Percentiles rank a stretch among this genome's conserved stretches.
Conservation (phyloP, 805 yeast species). For the Ogataea zsoltii region DNA sequence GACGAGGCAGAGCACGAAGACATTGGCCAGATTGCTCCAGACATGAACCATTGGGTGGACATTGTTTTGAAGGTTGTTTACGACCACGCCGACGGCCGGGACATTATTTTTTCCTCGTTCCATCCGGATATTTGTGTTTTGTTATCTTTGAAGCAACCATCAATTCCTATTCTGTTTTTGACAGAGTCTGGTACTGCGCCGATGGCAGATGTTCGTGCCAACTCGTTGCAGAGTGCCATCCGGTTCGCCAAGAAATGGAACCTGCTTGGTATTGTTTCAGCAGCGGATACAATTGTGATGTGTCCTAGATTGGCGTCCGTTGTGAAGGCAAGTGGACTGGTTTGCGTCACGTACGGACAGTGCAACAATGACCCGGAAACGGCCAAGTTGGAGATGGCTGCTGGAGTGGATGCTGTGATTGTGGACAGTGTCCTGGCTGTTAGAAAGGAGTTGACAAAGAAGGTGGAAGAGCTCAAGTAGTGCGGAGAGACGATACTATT, state of each 20-base stretch:
- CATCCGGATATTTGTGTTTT: slow-evolving; percentile 91
- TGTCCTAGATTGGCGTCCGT: slow-evolving; percentile 89
- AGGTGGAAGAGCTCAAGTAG: slow-evolving; percentile 14
- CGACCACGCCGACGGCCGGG: slow-evolving; percentile 76
- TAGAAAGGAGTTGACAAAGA: slow-evolving; percentile 66
- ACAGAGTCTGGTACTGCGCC: slow-evolving; percentile 82
- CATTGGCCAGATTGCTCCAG: slow-evolving; percentile 81
- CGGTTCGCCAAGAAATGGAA: slow-evolving; percentile 92
- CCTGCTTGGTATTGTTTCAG: slow-evolving; percentile 86
- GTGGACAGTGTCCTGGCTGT: slow-evolving; percentile 93
- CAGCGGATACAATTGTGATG: slow-evolving; percentile 80
- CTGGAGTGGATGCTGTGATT: slow-evolving; percentile 98
- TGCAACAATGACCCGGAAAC: slow-evolving; percentile 82
- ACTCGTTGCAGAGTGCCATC: slow-evolving; percentile 86
- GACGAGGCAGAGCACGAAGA: slow-evolving; percentile 90
- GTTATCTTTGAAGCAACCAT: slow-evolving; percentile 87
- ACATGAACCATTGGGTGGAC: slow-evolving; percentile 85
- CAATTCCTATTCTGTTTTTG: slow-evolving; percentile 84
- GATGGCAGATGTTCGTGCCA: slow-evolving; percentile 92
- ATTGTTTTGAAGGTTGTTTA: slow-evolving; percentile 79
- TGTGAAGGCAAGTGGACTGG: slow-evolving; percentile 88
- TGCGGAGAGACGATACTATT: slow-evolving; percentile 4
- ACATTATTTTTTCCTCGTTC: slow-evolving; percentile 87
- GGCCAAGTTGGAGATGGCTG: slow-evolving; percentile 81
- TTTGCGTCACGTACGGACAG: slow-evolving; percentile 89